Conservation (phyloP, 371 early-diverging fungal species). For the Haplosporangium sp. region DNA sequence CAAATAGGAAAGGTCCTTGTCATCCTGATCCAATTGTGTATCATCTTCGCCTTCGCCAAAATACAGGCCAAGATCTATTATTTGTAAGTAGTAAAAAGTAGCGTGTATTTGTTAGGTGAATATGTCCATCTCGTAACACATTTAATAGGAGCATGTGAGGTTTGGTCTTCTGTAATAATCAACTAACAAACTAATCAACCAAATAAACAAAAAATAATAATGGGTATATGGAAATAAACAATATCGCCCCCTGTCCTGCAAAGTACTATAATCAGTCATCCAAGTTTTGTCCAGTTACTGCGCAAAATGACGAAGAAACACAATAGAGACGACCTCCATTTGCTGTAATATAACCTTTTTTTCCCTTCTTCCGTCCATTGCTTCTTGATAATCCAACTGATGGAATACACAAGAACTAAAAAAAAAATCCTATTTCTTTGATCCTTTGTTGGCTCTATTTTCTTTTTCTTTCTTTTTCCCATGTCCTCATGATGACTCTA, state of each 20-base stretch:
- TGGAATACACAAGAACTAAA: no score
- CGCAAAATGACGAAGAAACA: no score
- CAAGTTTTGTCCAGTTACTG: neutral
- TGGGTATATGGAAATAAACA: neutral
- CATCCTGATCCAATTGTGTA: conserved; percentile 42
- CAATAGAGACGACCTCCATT: no score
- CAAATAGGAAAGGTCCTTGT: conserved; percentile 46
- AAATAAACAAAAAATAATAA: no score
- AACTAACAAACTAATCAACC: no score
- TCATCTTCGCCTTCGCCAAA: conserved; percentile 49
- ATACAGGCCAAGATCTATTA: conserved; percentile 51
- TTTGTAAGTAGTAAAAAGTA: no score
- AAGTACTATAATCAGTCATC: conserved; percentile 23
- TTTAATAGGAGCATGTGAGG: neutral
- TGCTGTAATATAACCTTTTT: no score
- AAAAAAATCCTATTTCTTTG: neutral
- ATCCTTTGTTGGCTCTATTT: conserved; percentile 4
- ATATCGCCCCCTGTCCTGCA: conserved; percentile 10
- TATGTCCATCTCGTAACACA: neutral
- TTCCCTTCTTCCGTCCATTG: no score
- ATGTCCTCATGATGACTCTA: neutral
- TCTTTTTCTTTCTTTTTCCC: neutral
- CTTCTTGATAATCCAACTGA: no score
- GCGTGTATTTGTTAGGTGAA: no score
- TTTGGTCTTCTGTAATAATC: neutral